Conservation (phyloP, 345 rosid genomes). For the Rubroshorea leprosula region DNA sequence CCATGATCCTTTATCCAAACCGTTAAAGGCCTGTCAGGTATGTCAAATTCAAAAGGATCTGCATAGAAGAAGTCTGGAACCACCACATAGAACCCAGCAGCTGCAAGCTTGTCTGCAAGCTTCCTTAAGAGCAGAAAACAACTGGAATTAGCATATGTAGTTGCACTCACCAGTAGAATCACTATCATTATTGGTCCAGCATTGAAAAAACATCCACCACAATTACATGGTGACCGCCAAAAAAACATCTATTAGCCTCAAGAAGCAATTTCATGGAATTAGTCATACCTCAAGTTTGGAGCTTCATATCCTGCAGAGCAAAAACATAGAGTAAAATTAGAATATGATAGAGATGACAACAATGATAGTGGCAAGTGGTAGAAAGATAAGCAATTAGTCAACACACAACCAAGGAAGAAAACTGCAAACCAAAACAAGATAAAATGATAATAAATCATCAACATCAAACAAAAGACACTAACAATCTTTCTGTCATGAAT, state of each 20-base stretch:
- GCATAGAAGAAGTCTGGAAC: constrained; percentile 67
- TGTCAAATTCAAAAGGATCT: constrained; percentile 44
- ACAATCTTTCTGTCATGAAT: too few relatives aligned
- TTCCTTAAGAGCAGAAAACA: constrained; percentile 26
- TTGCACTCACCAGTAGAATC: not conserved
- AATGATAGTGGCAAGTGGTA: not conserved
- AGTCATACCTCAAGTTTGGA: constrained; percentile 65
- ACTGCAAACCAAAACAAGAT: too few relatives aligned
- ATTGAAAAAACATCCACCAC: not conserved
- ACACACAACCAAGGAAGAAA: too few relatives aligned
- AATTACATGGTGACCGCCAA: not conserved
- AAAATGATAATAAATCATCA: too few relatives aligned
- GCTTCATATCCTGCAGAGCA: constrained; percentile 70
- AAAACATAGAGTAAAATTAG: constrained; percentile 14
- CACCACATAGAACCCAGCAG: constrained; percentile 60
- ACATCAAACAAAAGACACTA: too few relatives aligned
- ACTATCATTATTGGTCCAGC: not conserved
- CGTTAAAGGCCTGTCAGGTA: constrained; percentile 30
- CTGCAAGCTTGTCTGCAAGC: constrained; percentile 75
- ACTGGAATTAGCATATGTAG: not conserved
- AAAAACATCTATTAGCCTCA: not conserved
- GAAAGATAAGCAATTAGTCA: too few relatives aligned
- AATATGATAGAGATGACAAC: not conserved
- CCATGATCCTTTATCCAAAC: constrained; percentile 70
- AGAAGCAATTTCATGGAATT: not conserved